phyloP scores from a whole-genome alignment of 345 rosid genomes.

The Conringia planisiliqua region DNA sequence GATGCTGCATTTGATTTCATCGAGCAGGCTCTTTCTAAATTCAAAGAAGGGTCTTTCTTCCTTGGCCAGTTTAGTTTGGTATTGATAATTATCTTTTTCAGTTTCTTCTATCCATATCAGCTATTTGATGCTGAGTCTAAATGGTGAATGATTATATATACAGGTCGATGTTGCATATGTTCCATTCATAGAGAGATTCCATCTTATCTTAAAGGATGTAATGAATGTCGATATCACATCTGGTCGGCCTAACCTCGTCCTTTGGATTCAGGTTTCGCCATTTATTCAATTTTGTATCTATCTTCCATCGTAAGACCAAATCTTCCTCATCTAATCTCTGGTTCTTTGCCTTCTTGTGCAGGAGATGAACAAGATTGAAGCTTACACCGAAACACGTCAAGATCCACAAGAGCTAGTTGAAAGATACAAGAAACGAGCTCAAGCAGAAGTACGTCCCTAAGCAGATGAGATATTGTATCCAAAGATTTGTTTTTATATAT shows the following conservation, averaged over 20 bases:
- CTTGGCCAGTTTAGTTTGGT: slow-evolving; percentile 74
- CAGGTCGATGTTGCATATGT: slow-evolving; percentile 79
- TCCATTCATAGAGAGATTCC: slow-evolving; percentile 71
- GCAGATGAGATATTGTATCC: slow-evolving; percentile 8
- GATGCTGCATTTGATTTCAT: slow-evolving; percentile 65
- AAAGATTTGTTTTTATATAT: neutral
- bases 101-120: neutral
- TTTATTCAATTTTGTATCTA: neutral
- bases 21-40: slow-evolving; percentile 66
- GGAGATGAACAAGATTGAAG: slow-evolving; percentile 73
- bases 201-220: slow-evolving; percentile 47
- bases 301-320: neutral
- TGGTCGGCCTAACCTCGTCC: slow-evolving; percentile 64
- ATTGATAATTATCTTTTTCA: neutral
- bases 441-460: slow-evolving; percentile 13
- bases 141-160: neutral
- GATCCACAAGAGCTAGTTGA: slow-evolving; percentile 63
- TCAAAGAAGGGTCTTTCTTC: slow-evolving; percentile 73
- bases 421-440: slow-evolving; percentile 46
- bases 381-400: slow-evolving; percentile 58
- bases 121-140: neutral
- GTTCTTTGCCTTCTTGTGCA: slow-evolving; percentile 18
- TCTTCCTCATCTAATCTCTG: neutral
- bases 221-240: slow-evolving; percentile 53
- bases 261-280: slow-evolving; percentile 68